Base-by-base conservation (phyloP, 2,329 filamentous ascomycete species). In the Colletotrichum gloeosporioides region DNA sequence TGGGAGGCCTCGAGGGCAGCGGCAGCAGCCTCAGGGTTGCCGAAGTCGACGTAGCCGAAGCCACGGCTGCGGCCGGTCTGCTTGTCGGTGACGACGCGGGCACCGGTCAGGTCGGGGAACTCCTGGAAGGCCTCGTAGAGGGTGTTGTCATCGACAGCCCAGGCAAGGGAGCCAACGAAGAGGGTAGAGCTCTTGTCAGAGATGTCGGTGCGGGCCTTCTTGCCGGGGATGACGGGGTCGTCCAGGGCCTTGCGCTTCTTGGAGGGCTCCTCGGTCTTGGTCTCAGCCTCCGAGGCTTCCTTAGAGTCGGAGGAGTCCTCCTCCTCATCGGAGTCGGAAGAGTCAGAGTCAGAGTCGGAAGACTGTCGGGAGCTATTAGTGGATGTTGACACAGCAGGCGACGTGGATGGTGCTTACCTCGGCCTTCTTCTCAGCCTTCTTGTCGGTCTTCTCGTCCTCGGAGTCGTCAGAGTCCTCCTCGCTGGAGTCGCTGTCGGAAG, bases 1-100 rank as follows among this genome's bases (percentile, higher is more conserved):
- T 95, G 91, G 93, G 95, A 96, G 82, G 90, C 92, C 81, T 93
- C 92, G 79, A 93, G 91, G 72, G 95, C 95, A 84, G 93, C 93
- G 81, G 91, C 90, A 73, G 94, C 94, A 83, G 92, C 90, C 76
- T 91, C 93, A 77, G 90, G 86, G 79, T 89, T 91, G 83, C 89
- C 89, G 86, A 96, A 98, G 89, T 98, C 96, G 81, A 98, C 95
- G 84, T 98, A 98, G 77, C 96, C 96, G 85, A 98, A 98, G 79
- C 95, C 96, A 88, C 96, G 96, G 86, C 96, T 96, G 83, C 95
- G 94, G 82, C 95, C 95, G 82, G 90, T 91, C 72, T 93, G 92
- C 85, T 93, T 93, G 88, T 98, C 95, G 80, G 93, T 96, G 84
- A 98, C 95, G 82, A 98, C 93, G 81, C 95, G 94, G 79, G 93